Percentiles rank a stretch among this genome's conserved stretches.
These are phyloP conservation scores for Gymnopus androsaceus DNA, from an alignment of 1,284 basidiomycete species.

Conservation along the genomic window DNA sequence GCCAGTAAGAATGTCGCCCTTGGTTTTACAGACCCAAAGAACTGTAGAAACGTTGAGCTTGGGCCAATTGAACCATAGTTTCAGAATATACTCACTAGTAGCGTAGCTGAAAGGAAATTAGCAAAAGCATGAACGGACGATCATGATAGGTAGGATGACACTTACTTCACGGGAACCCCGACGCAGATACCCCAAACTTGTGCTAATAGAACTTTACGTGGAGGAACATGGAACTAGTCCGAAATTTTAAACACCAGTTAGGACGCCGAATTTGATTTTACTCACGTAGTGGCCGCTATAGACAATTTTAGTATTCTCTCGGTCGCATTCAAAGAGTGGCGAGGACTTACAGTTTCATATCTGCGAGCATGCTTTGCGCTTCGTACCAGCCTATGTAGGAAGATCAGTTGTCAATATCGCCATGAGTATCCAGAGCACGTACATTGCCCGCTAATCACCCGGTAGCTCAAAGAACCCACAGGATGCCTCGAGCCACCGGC, in stretches of 20 bases:
- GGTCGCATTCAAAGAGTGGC: neutral
- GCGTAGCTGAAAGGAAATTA: conserved; percentile 19
- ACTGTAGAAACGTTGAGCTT: neutral
- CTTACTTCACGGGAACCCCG: conserved; percentile 28
- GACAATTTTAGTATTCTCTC: neutral
- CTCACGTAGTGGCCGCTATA: conserved; percentile 22
- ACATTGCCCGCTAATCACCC: conserved; percentile 28
- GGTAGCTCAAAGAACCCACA: conserved; percentile 26
- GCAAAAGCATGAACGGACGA: neutral
- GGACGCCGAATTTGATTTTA: neutral
- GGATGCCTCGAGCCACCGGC: conserved; percentile 29
- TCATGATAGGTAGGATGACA: neutral
- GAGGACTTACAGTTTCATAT: conserved; percentile 28
- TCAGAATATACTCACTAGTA: conserved; percentile 17
- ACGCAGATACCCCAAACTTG: conserved; percentile 28
- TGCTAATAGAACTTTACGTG: conserved; percentile 23
- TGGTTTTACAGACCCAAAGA: conserved; percentile 24
- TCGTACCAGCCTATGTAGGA: conserved; percentile 25
- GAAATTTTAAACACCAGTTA: neutral
- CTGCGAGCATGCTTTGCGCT: conserved; percentile 28
- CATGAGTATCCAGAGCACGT: neutral
- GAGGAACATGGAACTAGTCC: conserved; percentile 26
- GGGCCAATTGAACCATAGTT: conserved; percentile 10
- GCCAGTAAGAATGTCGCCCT: conserved; percentile 23
- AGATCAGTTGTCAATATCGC: neutral